Evolutionary conservation across 495 filamentous ascomycete species (phyloP).

Genomic region (Penicillium waksmanii): DNA sequence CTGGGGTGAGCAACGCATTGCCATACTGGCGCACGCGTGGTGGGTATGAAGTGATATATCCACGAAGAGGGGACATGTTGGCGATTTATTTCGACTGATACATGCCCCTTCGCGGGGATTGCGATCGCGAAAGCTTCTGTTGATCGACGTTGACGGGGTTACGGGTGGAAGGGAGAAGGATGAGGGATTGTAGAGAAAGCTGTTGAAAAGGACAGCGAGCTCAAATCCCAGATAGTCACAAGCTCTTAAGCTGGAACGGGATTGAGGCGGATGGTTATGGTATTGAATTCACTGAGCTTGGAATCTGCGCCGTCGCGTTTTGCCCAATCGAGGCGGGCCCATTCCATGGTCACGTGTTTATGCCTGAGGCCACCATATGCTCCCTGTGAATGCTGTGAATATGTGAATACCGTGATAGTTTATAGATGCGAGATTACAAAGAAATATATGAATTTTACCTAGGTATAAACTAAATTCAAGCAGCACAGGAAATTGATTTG

Average conservation of each 20-base stretch:
- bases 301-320: slow-evolving; percentile 45
- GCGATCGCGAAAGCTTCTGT: slow-evolving; percentile 23
- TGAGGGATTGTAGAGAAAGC: not conserved
- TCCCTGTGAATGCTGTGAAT: no score
- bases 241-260: not conserved
- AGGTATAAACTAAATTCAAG: not conserved
- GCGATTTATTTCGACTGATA: slow-evolving; percentile 40
- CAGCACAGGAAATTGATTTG: slow-evolving; percentile 2
- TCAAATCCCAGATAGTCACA: not conserved
- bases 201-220: not conserved
- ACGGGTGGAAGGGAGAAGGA: not conserved
- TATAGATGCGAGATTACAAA: no score
- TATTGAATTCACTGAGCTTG: slow-evolving; percentile 9
- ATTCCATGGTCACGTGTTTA: slow-evolving; percentile 34
- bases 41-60: slow-evolving; percentile 89
- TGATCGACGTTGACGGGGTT: slow-evolving; percentile 21
- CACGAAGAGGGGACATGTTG: slow-evolving; percentile 73
- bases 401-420: no score
- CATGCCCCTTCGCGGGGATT: slow-evolving; percentile 45
- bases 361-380: slow-evolving; percentile 13
- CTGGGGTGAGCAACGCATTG: slow-evolving; percentile 89
- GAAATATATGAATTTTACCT: not conserved
- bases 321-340: slow-evolving; percentile 37
- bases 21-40: slow-evolving; percentile 88
- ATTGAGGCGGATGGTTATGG: slow-evolving; percentile 10